Base-by-base conservation (phyloP, 2,329 filamentous ascomycete genomes). In the Claviceps arundinis region DNA sequence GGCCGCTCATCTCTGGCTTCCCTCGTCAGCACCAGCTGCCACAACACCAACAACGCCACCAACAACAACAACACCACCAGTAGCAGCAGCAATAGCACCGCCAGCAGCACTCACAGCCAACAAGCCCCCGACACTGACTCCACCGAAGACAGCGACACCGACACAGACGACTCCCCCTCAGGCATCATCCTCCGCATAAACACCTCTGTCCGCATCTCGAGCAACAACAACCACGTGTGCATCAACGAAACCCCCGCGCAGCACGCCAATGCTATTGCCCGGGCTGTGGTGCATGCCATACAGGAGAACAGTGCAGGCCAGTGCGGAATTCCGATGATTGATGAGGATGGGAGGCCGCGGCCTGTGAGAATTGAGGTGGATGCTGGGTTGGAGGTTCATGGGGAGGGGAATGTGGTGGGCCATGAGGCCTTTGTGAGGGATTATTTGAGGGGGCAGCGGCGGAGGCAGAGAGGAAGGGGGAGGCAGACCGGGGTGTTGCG, bases 221-320 rank as follows among this genome's bases (percentile, higher is more conserved):
- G 70, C 55, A 68, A 68, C 61, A 66, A 72, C 61, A 81, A 81
- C 61, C 60, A 75, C 48, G 62, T 78, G 46, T 70, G 71, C 19
- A 60, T 77, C 19, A 58, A 64, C 0, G 60, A 68, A 3, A 66
- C 70, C 5, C 66, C 71, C 1, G 61, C 68, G 5, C 61, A 64
- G 4, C 66, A 69, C 47, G 71, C 73, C 60, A 60, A 67, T 58
- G 58, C 65, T 52, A 66, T 79, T 54, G 69, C 73, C 9, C 61
- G 65, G 7, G 66, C 73, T 4, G 63, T 80, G 2, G 65, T 76
- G 13, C 58, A 67, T 13, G 69, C 73, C 2, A 60, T 80, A 2
- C 64, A 70, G 38, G 64, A 72, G 30, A 69, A 69, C 54, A 68
- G 69, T 57, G 63, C 64, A 4, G 67, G 64, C 6, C 59, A 60